phyloP scores from a whole-genome alignment of 2,329 filamentous ascomycete genomes.

The Ascosphaera acerosa region DNA sequence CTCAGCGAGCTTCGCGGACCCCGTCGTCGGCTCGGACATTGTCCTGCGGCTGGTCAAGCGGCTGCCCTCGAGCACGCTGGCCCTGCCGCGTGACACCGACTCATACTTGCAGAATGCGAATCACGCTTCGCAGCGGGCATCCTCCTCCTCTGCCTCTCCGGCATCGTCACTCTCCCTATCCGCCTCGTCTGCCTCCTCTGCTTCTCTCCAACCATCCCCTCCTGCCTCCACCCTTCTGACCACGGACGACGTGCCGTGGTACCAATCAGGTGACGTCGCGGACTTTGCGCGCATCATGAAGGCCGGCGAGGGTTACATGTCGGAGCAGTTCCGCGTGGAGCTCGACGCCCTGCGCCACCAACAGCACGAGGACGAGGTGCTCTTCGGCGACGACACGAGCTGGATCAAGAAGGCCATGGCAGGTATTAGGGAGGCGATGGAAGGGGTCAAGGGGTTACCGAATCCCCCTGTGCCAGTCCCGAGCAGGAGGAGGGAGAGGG shows the following conservation, averaged over 20 bases:
- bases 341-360: constrained; percentile 48
- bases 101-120: too few relatives aligned
- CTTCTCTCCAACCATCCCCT: too few relatives aligned
- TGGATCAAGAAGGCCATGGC: constrained; percentile 72
- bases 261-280: constrained; percentile 75
- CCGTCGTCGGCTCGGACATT: constrained; percentile 66
- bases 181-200: too few relatives aligned
- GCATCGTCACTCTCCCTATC: too few relatives aligned
- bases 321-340: constrained; percentile 53
- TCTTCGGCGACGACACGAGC: constrained; percentile 81
- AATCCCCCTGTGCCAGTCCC: constrained; percentile 31
- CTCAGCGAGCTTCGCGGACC: constrained; percentile 40
- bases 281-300: constrained; percentile 95
- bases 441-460: constrained; percentile 43
- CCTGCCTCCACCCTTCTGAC: constrained; percentile 25
- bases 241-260: constrained; percentile 71
- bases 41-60: constrained; percentile 68
- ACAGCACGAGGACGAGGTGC: constrained; percentile 66
- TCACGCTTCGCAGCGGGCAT: neutral
- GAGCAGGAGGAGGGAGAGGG: constrained; percentile 18
- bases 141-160: neutral
- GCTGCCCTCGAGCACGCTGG: constrained; percentile 55
- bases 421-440: constrained; percentile 47
- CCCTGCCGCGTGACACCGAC: constrained; percentile 63
- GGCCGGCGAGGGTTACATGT: constrained; percentile 72